Base-by-base conservation (phyloP, 2,329 filamentous ascomycete genomes). In the Arthrobotrys sphaeroides region DNA sequence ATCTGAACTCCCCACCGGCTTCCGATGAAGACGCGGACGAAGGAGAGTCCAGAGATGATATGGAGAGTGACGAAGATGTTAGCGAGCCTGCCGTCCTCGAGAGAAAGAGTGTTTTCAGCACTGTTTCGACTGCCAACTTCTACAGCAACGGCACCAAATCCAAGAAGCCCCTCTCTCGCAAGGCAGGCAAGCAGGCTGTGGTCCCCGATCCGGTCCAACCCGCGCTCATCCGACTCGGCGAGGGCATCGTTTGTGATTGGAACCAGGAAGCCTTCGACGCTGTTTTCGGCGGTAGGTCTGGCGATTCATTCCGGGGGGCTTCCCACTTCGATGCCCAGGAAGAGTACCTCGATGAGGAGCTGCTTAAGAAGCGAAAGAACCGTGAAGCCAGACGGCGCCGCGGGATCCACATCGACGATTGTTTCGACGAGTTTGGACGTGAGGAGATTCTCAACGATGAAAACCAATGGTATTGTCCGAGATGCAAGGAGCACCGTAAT, bases 401-500 rank as follows among this genome's bases (percentile, higher is more conserved):
- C 64, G 95, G 95, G 26, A 90, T 97, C 78, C 90, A 89, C 0
- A 86, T 99, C 3, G 91, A 95, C 20, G 93, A 97, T 79, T 99
- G 95, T 81, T 87, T 99, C 65, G 91, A 94, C 73, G 95, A 98
- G 82, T 98, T 97, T 79, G 92, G 95, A 81, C 94, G 94, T 81
- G 91, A 94, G 74, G 95, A 99, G 83, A 89, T 97, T 12, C 85
- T 99, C 3, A 97, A 94, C 0, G 93, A 97, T 82, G 91, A 96
- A 81, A 96, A 99, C 81, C 94, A 93, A 74, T 99, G 95, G 95
- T 98, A 96, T 82, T 99, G 95, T 81, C 94, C 93, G 68, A 89
- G 93, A 28, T 99, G 95, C 86, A 98, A 98, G 82, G 92, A 97
- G 80, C 91, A 96, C 80, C 89, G 93, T 13, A 90, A 93, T 74